Evolutionary conservation across 2,329 filamentous ascomycete genomes (phyloP).

Genomic region (Rutstroemia sp.): DNA sequence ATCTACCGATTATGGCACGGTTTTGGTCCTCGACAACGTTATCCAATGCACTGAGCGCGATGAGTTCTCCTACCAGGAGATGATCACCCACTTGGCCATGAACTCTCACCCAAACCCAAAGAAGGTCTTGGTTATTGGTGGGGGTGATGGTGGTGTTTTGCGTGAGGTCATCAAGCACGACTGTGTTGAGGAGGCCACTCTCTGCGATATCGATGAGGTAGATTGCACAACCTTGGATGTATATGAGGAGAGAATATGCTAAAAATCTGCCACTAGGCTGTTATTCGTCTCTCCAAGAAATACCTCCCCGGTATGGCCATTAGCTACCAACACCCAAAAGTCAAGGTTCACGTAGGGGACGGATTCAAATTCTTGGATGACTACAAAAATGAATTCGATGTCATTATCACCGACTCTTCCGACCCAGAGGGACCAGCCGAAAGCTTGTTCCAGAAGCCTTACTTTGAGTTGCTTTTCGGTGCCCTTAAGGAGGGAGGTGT

Average conservation of each 20-base stretch:
- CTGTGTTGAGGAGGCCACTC: constrained; percentile 86
- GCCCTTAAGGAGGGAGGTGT: constrained; percentile 93
- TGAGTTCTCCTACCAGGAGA: constrained; percentile 99
- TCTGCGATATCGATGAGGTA: constrained; percentile 97
- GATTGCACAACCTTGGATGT: constrained; percentile 6
- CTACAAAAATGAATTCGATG: constrained; percentile 95
- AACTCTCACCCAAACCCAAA: constrained; percentile 97
- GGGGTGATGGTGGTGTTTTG: constrained; percentile 93
- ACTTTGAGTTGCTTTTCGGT: constrained; percentile 88
- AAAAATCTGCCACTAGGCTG: constrained; percentile 49
- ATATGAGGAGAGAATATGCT: constrained; percentile 6
- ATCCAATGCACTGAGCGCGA: constrained; percentile 98
- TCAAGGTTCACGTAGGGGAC: constrained; percentile 87
- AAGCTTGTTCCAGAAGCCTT: constrained; percentile 95
- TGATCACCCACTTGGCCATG: constrained; percentile 98
- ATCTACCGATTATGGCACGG: constrained; percentile 92
- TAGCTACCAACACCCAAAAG: constrained; percentile 89
- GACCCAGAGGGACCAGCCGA: constrained; percentile 96
- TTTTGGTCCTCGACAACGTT: constrained; percentile 96
- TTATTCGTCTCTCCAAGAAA: constrained; percentile 97
- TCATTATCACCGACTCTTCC: constrained; percentile 98
- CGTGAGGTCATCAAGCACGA: constrained; percentile 99
- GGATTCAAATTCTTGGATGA: constrained; percentile 98
- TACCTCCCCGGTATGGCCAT: constrained; percentile 91
- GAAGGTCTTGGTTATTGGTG: constrained; percentile 96